Base-by-base conservation (phyloP, 2,329 filamentous ascomycete species). In the Neurospora crassa region DNA sequence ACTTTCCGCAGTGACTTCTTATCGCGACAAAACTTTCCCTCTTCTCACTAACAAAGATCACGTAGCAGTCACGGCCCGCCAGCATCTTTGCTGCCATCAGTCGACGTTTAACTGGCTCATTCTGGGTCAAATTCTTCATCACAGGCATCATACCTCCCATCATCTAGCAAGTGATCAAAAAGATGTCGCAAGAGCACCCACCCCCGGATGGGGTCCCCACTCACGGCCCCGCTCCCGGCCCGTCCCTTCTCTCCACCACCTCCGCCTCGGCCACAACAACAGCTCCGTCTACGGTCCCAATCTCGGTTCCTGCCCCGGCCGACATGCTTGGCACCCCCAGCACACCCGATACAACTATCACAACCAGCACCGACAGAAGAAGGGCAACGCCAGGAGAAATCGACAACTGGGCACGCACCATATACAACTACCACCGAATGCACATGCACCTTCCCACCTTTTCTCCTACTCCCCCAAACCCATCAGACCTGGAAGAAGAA, bases 381-480 rank as follows among this genome's bases (percentile, higher is more conserved):
- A 63, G 7, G 29, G 40, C 41, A 34, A 53, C 68, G 8, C 20
- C 12, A 69, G 41, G 8, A 34, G 59, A 45, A 16, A 69, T 70
- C 63, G 42, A 67, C 11, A 63, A 47, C 2, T 82, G 84, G 70
- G 82, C 82, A 12, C 75, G 78, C 67, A 74, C 78, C 29, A 74
- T 85, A 40, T 85, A 83, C 76, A 78, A 82, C 71, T 85, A 84
- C 75, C 83, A 83, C 76, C 82, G 79, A 67, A 80, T 83, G 76
- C 73, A 75, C 72, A 80, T 82, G 77, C 69, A 79, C 12, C 76
- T 81, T 24, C 71, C 70, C 40, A 7, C 53, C 40, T 63, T 34
- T 18, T 34, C 53, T 63, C 29, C 45, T 71, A 14, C 71, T 68
- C 24, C 43, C 80, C 69, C 80, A 45, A 8, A n/a, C 42, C 42